These are phyloP conservation scores for Daldinia decipiens DNA, from an alignment of 495 filamentous ascomycete genomes.

Conservation along the genomic window DNA sequence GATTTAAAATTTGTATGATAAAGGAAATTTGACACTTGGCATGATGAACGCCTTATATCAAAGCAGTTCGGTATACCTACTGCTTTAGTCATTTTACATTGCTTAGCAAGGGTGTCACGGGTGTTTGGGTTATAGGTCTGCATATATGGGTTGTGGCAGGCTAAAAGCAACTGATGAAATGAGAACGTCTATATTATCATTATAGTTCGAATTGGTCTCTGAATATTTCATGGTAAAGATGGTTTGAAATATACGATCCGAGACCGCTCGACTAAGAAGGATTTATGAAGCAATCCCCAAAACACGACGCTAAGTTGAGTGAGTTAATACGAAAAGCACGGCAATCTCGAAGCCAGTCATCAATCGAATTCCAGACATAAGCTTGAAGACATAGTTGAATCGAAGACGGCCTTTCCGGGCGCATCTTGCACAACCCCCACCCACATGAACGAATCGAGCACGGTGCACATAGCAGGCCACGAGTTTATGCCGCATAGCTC, in stretches of 20 bases:
- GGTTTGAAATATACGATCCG: background rate
- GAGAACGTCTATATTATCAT: background rate
- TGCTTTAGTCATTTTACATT: slow-evolving; percentile 9
- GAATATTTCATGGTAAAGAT: no score
- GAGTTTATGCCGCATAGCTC: slow-evolving; percentile 32
- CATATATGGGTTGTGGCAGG: background rate
- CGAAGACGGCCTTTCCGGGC: slow-evolving; percentile 40
- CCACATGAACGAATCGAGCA: slow-evolving; percentile 51
- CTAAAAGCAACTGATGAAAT: slow-evolving; percentile 1
- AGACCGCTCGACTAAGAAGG: background rate
- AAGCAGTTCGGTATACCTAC: slow-evolving; percentile 15
- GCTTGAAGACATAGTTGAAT: slow-evolving; percentile 7
- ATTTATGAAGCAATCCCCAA: background rate
- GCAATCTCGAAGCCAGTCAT: background rate
- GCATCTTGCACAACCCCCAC: slow-evolving; percentile 49
- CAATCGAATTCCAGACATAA: background rate
- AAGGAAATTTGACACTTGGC: slow-evolving; percentile 12
- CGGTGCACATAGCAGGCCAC: slow-evolving; percentile 45
- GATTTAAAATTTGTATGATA: slow-evolving; percentile 22
- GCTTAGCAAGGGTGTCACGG: background rate
- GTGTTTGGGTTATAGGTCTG: slow-evolving; percentile 10
- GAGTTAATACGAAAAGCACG: background rate
- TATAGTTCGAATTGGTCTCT: no score
- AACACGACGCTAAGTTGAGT: background rate
- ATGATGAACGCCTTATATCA: slow-evolving; percentile 15